Evolutionary conservation across 2,329 filamentous ascomycete genomes (phyloP), one percentile per base, ranked within the genome.

Genomic region (Fusarium vanettenii): DNA sequence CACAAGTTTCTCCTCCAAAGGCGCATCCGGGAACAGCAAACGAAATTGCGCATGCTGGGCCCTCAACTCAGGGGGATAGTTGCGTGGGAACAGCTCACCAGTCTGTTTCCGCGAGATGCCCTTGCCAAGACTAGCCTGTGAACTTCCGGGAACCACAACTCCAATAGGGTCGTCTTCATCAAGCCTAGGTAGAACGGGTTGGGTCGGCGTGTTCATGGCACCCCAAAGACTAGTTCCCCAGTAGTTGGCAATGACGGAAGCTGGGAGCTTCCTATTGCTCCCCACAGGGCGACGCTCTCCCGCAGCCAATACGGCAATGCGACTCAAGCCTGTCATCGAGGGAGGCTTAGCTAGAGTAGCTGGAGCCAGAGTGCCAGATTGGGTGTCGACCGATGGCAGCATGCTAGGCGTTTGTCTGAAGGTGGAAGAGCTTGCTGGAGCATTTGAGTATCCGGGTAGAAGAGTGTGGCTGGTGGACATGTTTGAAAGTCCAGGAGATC

Each of bases 1-100:
- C 4, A 98, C 92, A 9, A 98, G 87, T 81, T 95, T 95, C 79
- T 98, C 95, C 20, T 93, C 90, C 33, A 90, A 86, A 5, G 92
- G 89, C 0, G 95, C 93, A 70, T 92, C 90, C 0, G 96, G 95
- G 83, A 99, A 99, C 0, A 99, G 87, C 64, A 98, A 91, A 9
- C 95, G 90, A 81, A 99, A 99, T 80, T 98, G 97, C 3, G 95
- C 93, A 79, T 98, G 95, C 81, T 99, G 97, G 5, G 93, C 92
- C 78, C 89, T 93, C 16, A 98, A 86, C 72, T 96, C 94, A 1
- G 92, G 84, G 1, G 97, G 97, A 81, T 99, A 99, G 76, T 92
- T 90, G 74, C 83, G 86, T 27, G 89, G 95, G 82, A 93, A 96
- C 67, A 85, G 89, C 79, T 91, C 90, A 69, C 80, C 84, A 39